Evolutionary conservation across 2,329 filamentous ascomycete genomes (phyloP), one percentile per base, ranked within the genome.

Genomic region (Diaporthe sp.): DNA sequence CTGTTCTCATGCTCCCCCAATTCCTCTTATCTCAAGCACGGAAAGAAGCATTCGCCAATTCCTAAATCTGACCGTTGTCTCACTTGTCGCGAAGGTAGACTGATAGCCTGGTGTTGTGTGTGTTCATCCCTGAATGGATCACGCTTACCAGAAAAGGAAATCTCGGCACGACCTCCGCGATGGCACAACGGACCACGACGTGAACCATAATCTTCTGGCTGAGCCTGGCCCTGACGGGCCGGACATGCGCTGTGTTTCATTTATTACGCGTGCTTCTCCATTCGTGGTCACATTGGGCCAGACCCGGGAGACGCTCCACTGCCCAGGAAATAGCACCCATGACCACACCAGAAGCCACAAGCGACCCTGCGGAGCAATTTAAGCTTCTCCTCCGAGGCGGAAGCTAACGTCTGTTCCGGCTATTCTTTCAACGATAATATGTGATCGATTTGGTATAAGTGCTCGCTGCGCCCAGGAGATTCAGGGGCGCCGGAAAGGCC

Each of bases 101-200:
- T 31, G 10, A 22, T 3, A 17, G 13, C 13, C 13, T 25, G 57
- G 17, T 12, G 49, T 51, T 12, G 12, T 15, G 12, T 15, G 46
- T 62, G 19, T 12, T 68, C 19, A 19, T 28, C 60, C 22, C 17
- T 22, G 42, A 44, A 4, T 57, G n/a, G 19, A n/a, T 68, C 39
- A 51, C 53, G 58, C 42, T 74, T 62, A 51, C 71, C 74, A 37
- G 55, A 76, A 74, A 10, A 71, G 74, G 74, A 70, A 76, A 76
- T 76, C 62, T 76, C 74, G 74, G 74, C 55, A 65, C 46, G 49
- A n/a, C 57, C 74, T 76, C 74, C 74, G 74, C n/a, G 62, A 39
- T 74, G 28, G 62, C 19, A 46, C 62, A 31, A 70, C 71, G 42
- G 46, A 6, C 73, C 58, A 67, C 37, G 19, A 28, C 22, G 22